Percentiles rank a stretch among this genome's conserved stretches.
phyloP scores from a whole-genome alignment of 1,139 yeast species.

The Scheffersomyces cryptocercus region DNA sequence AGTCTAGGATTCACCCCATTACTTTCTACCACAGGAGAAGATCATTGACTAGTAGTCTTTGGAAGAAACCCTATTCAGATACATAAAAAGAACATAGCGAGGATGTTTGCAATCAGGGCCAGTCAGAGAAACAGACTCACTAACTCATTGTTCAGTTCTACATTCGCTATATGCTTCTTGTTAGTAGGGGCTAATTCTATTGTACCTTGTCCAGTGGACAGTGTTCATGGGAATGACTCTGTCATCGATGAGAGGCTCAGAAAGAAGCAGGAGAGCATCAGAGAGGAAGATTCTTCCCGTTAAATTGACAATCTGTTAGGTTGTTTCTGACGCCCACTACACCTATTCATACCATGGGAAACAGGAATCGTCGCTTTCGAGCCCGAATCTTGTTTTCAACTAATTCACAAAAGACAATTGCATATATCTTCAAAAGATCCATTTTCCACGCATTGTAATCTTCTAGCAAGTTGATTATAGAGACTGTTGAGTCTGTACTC shows the following conservation, averaged over 20 bases:
- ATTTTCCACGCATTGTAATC: too few species aligned
- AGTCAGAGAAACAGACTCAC: conserved; percentile 58
- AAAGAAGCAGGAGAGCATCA: conserved; percentile 3
- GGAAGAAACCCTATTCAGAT: conserved; percentile 3
- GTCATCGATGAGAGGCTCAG: conserved; percentile 30
- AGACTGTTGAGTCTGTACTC: too few species aligned
- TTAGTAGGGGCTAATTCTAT: conserved; percentile 70
- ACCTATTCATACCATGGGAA: too few species aligned
- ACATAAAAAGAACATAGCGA: neutral
- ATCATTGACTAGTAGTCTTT: neutral
- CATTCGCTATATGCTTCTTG: conserved; percentile 68
- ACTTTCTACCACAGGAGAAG: neutral
- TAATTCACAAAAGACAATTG: too few species aligned
- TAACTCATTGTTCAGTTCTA: conserved; percentile 70
- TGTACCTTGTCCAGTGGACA: conserved; percentile 75
- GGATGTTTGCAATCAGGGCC: conserved; percentile 47
- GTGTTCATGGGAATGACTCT: conserved; percentile 45
- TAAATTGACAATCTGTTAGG: too few species aligned
- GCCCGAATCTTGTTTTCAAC: too few species aligned
- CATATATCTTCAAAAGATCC: too few species aligned
- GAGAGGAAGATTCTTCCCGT: too few species aligned
- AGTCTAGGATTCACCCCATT: too few species aligned
- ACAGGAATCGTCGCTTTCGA: too few species aligned
- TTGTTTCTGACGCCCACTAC: too few species aligned
- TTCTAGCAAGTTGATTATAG: too few species aligned